Evolutionary conservation across 345 rosid genomes (phyloP), one percentile per base, ranked within the genome.

Genomic region (Murraya paniculata): DNA sequence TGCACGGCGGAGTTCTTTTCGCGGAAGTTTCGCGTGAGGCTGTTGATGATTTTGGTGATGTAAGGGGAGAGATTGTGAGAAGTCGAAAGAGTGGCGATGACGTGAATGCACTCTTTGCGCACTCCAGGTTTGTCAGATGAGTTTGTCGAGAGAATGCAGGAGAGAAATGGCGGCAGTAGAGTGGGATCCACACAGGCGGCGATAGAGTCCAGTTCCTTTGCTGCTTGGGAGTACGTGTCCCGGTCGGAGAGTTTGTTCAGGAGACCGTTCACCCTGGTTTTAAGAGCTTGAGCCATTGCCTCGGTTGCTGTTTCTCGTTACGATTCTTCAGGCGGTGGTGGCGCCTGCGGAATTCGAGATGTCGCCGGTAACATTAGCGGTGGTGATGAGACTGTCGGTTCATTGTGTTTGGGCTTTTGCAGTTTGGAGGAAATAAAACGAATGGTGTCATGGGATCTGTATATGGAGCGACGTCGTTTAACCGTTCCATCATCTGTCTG

Each of bases 201-300:
- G 24, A 95, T 81, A 67, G 90, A 85, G 19, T 91, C 91, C 9
- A 95, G 94, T 89, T 95, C 97, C 0, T 89, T 71, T 31, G 91
- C 88, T 2, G 98, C 96, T 71, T 83, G 75, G 64, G 93, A 71
- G 86, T 86, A 87, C 31, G 98, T 95, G 81, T 95, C 99, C 28
- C 97, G 84, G 88, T 95, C 97, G 7, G 95, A 88, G 39, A 95
- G 95, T 88, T 95, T 95, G 5, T 88, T 84, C 59, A 92, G 82
- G 62, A 92, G 81, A 21, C 82, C 80, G 25, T 87, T 85, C 61
- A 93, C 84, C 62, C 85, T 89, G 21, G 85, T 91, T 78, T 87
- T 93, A 31, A 89, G 55, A 73, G 80, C 82, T 16, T 88, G 92
- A 50, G 91, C 86, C 94, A 91, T 91, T 77, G 27, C 27, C 13